A percentile compares a stretch with the other conserved stretches of the same genome.
phyloP scores from a whole-genome alignment of 768 basidiomycete species.

The Xanthoconium purpureum region DNA sequence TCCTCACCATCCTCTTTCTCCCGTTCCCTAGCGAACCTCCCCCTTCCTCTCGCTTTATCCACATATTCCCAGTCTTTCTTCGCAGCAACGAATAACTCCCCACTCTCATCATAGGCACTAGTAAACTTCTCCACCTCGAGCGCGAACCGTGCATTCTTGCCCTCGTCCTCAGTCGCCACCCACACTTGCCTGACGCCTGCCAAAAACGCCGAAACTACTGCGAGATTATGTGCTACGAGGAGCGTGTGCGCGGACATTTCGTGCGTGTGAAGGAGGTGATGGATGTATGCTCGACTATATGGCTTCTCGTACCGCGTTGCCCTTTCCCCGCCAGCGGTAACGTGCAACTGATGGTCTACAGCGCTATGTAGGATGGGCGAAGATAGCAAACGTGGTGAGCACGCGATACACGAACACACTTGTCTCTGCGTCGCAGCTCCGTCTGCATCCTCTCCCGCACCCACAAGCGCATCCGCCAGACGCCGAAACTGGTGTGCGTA shows the following conservation, averaged over 20 bases:
- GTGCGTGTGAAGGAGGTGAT: conserved; percentile 84
- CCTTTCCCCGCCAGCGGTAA: not conserved
- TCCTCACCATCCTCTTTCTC: conserved; percentile 28
- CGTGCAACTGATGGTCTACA: conserved; percentile 34
- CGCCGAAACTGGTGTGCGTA: conserved; percentile 63
- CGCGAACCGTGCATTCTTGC: conserved; percentile 26
- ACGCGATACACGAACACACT: conserved; percentile 54
- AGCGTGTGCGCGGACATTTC: conserved; percentile 86
- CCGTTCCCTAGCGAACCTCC: conserved; percentile 65
- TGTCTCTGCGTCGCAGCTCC: not conserved
- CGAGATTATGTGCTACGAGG: conserved; percentile 72
- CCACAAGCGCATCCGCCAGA: conserved; percentile 42
- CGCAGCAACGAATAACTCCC: conserved; percentile 50
- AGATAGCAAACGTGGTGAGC: conserved; percentile 43
- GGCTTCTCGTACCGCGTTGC: conserved; percentile 27
- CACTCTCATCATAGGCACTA: conserved; percentile 47
- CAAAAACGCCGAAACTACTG: conserved; percentile 65
- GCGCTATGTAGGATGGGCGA: conserved; percentile 44
- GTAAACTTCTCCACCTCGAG: conserved; percentile 52
- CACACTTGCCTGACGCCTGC: conserved; percentile 47
- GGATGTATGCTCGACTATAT: conserved; percentile 62
- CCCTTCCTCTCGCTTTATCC: conserved; percentile 70
- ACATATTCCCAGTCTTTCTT: conserved; percentile 59
- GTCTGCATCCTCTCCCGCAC: conserved; percentile 4
- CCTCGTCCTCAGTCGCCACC: not conserved